Evolutionary conservation across 2,329 filamentous ascomycete genomes (phyloP).

Genomic region (Rhytidhysteron rufulum): DNA sequence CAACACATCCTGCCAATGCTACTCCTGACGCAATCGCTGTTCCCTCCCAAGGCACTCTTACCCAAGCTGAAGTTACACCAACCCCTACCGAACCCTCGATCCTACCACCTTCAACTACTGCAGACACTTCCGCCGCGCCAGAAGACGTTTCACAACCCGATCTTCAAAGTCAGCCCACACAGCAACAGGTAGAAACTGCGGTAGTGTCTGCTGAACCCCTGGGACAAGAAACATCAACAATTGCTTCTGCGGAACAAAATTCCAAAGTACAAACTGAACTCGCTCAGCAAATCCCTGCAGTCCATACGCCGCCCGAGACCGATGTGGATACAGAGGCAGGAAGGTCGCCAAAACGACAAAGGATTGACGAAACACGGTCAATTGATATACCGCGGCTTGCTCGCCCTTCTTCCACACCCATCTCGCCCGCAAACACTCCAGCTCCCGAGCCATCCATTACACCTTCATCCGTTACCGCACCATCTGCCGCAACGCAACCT

Average conservation of each 20-base stretch:
- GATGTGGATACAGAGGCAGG: constrained; percentile 10
- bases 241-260: too few relatives aligned
- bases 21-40: constrained; percentile 22
- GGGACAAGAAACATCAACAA: too few relatives aligned
- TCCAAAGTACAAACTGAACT: background rate
- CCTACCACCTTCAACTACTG: background rate
- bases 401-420: background rate
- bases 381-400: background rate
- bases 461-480: background rate
- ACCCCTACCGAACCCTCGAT: background rate
- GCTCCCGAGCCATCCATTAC: background rate
- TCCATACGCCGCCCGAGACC: constrained; percentile 4
- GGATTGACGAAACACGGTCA: constrained; percentile 11
- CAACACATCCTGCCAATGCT: constrained; percentile 1
- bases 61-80: constrained; percentile 6
- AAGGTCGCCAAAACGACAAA: constrained; percentile 19
- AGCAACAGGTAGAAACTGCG: too few relatives aligned
- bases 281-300: background rate
- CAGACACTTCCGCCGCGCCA: too few relatives aligned
- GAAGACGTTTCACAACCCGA: too few relatives aligned
- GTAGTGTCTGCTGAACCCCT: too few relatives aligned
- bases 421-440: background rate
- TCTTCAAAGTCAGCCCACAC: background rate
- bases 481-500: background rate
- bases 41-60: constrained; percentile 12